Evolutionary conservation across 2,329 filamentous ascomycete genomes (phyloP), one percentile per base, ranked within the genome.

Genomic region (Mollisia scopiformis): DNA sequence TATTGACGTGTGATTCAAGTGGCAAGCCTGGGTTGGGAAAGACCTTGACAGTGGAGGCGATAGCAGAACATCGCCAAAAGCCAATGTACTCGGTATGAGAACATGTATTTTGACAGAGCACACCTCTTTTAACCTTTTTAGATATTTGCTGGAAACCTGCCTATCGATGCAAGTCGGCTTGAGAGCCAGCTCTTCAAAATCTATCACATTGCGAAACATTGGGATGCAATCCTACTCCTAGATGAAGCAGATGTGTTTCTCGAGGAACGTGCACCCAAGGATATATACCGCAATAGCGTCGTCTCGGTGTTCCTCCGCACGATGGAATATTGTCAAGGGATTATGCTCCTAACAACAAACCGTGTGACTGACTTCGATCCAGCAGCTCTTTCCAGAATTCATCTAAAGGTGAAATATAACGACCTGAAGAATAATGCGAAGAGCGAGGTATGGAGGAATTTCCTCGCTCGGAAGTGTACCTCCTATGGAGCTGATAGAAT

Each of bases 201-300:
- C 30, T 80, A 84, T 31, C 72, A 77, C 59, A 77, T 80, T 65
- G 81, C 80, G 6, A 75, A 74, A 0, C 75, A 47, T 14, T 68
- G 55, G 62, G 55, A 61, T 47, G 56, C 60, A 21, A 31, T 66
- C 21, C 49, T 66, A 23, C 60, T 66, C 16, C 49, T 68, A 31
- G 60, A 68, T 50, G 60, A 68, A 46, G 66, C 62, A 28, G 64
- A 68, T 43, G 46, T 66, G 14, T 59, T 60, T 53, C 55, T 68
- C 6, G 47, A 57, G 31, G 14, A 54, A 54, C 57, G 62, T 33
- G 56, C 30, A 13, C 4, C 25, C 30, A 2, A 57, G 1, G 39
- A 64, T 54, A 31, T 62, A 4, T 7, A 25, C 23, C 53, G 54
- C 21, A 64, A 64, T 35, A 49, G 23, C 23, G 39, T 63, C n/a